A percentile compares a stretch with the other conserved stretches of the same genome.
phyloP scores from a whole-genome alignment of 2,329 filamentous ascomycete genomes.

The Arthrobotrys sinensis region DNA sequence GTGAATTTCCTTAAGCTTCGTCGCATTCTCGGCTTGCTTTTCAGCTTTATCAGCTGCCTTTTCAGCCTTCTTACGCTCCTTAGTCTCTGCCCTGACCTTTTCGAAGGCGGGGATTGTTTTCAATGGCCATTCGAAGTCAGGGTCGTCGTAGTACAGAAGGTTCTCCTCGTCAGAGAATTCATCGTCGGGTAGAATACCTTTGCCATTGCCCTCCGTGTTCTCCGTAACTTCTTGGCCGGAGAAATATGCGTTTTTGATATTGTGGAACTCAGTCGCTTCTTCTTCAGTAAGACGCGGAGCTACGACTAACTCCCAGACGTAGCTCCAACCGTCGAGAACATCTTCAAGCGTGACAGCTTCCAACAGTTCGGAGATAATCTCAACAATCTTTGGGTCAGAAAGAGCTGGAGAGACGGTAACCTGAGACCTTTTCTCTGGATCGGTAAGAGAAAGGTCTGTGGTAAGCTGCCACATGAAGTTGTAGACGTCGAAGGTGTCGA shows the following conservation, averaged over 20 bases:
- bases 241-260: constrained; percentile 1
- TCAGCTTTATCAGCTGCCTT: not conserved
- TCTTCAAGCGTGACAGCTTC: not conserved
- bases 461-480: constrained; percentile 36
- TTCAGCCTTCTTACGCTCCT: constrained; percentile 6
- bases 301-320: constrained; percentile 25
- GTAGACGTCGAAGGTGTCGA: constrained; percentile 27
- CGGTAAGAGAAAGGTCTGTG: constrained; percentile 7
- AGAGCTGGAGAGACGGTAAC: constrained; percentile 3
- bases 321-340: constrained; percentile 17
- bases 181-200: not conserved
- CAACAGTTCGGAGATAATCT: not conserved
- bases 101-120: not conserved
- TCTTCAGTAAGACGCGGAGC: constrained; percentile 27
- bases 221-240: not conserved
- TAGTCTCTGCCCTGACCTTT: not conserved
- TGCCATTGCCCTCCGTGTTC: not conserved
- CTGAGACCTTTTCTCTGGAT: not conserved
- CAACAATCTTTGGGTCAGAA: constrained; percentile 4
- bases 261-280: constrained; percentile 13
- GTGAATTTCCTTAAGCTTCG: not conserved
- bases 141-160: constrained; percentile 9
- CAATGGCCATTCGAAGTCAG: constrained; percentile 12
- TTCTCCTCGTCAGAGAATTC: not conserved
- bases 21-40: not conserved